Percentiles rank a stretch among this genome's conserved stretches.
Conservation (phyloP, 2,329 filamentous ascomycete species). For the Volutella citrinella region DNA sequence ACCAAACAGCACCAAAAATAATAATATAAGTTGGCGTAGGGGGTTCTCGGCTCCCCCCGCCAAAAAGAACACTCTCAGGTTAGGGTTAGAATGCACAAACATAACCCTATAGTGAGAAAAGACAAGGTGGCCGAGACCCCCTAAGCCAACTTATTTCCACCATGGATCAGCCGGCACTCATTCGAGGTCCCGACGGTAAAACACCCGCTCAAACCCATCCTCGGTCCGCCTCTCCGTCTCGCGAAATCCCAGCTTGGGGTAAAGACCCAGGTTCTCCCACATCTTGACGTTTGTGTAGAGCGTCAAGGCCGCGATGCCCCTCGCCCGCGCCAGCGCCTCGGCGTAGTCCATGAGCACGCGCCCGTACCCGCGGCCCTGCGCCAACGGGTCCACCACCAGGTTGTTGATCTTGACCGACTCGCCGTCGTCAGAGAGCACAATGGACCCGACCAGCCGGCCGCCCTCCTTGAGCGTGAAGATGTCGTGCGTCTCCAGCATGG, state of each 20-base stretch:
- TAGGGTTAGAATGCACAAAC: too few species aligned
- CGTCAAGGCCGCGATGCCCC: conserved; percentile 18
- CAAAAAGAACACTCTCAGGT: too few species aligned
- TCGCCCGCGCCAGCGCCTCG: conserved; percentile 24
- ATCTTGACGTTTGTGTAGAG: conserved; percentile 35
- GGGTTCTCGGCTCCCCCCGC: too few species aligned
- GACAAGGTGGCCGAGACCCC: too few species aligned
- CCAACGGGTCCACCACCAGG: conserved; percentile 24
- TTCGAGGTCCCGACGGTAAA: conserved; percentile 30
- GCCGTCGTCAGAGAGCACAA: conserved; percentile 20
- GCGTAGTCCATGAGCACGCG: conserved; percentile 30
- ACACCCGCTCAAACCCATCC: conserved; percentile 33
- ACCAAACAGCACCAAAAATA: too few species aligned
- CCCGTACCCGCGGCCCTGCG: conserved; percentile 31
- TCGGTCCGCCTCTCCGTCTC: conserved; percentile 29
- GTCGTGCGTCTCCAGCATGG: conserved; percentile 23
- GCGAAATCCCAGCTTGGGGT: conserved; percentile 29
- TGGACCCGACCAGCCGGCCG: conserved; percentile 24
- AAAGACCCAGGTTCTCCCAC: conserved; percentile 30
- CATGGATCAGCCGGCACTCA: too few species aligned
- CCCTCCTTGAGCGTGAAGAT: conserved; percentile 22
- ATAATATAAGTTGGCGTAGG: too few species aligned
- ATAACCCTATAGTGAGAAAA: too few species aligned
- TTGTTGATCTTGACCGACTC: conserved; percentile 26
- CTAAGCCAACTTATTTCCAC: too few species aligned